A percentile compares a stretch with the other conserved stretches of the same genome.
Conservation (phyloP, 176 grass and related monocot species). For the Oropetium thomaeum region DNA sequence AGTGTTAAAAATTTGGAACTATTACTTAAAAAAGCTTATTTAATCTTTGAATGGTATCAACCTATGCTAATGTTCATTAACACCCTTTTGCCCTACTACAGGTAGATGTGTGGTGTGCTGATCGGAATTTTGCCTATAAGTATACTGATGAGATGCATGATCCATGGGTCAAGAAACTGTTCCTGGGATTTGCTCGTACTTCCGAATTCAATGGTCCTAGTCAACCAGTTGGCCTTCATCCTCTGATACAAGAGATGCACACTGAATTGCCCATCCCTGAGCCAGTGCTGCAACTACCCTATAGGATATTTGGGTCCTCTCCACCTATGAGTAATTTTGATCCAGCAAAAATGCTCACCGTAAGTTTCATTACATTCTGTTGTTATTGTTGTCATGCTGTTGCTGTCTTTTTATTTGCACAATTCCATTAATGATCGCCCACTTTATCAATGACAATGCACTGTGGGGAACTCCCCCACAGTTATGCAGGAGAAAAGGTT, state of each 20-base stretch:
- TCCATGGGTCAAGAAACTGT: constrained; percentile 90
- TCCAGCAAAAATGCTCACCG: constrained; percentile 98
- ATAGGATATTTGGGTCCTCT: constrained; percentile 97
- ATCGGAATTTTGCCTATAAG: constrained; percentile 91
- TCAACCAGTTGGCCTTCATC: constrained; percentile 57
- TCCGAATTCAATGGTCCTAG: constrained; percentile 96
- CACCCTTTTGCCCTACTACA: constrained; percentile 25
- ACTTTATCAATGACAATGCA: not conserved
- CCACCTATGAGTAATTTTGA: constrained; percentile 95
- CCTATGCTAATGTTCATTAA: constrained; percentile 18
- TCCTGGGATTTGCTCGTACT: constrained; percentile 90
- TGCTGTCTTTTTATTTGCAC: constrained; percentile 2
- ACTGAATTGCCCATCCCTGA: constrained; percentile 49
- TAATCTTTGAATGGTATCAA: constrained; percentile 11
- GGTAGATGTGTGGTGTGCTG: constrained; percentile 73
- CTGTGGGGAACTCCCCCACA: not conserved
- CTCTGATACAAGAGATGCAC: constrained; percentile 79
- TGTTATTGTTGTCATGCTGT: constrained; percentile 18
- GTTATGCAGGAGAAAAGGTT: not conserved
- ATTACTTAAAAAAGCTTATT: constrained; percentile 9
- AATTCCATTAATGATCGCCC: not conserved
- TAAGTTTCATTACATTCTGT: constrained; percentile 34
- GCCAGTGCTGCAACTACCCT: constrained; percentile 75
- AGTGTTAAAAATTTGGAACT: not conserved
- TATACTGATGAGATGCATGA: constrained; percentile 80